Base-by-base conservation (phyloP, 306 rosid species). In the Casuarina equisetifolia region DNA sequence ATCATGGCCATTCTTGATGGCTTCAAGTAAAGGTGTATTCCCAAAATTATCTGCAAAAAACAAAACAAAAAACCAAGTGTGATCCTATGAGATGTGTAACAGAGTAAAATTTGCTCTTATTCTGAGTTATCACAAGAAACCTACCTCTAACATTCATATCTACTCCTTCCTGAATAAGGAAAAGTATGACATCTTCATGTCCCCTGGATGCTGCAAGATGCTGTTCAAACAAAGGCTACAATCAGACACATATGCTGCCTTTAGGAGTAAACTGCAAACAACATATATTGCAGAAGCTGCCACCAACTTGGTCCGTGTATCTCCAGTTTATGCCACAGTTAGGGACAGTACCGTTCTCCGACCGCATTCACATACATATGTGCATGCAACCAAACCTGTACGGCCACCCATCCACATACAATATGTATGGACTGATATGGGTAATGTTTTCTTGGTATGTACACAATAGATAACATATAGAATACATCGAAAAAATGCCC, bases 201-300 rank as follows among this genome's bases (percentile, higher is more conserved):
- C 97, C 99, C 86, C 91, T 90, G 36, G 87, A 85, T 81, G 99
- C 97, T 4, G 97, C 99, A 59, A 95, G 91, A 83, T 95, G 99
- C 99, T 95, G 85, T 16, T 63, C 50, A 77, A 82, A 80, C 59
- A 45, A 73, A 82, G 62, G 58, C 38, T 76, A 76, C 16, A 62
- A 59, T 81, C 74, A 72, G 84, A 68, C 68, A 57, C 20, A 69
- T 51, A 77, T 8, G 69, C 53, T 52, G 66, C 16, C 9, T 32
- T 45, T 40, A 38, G 15, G 20, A 8, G 55, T 72, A 38, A 72
- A 72, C 74, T 63, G 32, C 64, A 64, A 46, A 75, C 2, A 77
- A 44, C 39, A 51, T 38, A 66, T 66, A 38, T 15, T 16, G 44
- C 7, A 69, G 12, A 17, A 36, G 45, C 45, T 38, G 19, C 19